Conservation (phyloP, 1,284 basidiomycete genomes). For the Gomphus bonarii region DNA sequence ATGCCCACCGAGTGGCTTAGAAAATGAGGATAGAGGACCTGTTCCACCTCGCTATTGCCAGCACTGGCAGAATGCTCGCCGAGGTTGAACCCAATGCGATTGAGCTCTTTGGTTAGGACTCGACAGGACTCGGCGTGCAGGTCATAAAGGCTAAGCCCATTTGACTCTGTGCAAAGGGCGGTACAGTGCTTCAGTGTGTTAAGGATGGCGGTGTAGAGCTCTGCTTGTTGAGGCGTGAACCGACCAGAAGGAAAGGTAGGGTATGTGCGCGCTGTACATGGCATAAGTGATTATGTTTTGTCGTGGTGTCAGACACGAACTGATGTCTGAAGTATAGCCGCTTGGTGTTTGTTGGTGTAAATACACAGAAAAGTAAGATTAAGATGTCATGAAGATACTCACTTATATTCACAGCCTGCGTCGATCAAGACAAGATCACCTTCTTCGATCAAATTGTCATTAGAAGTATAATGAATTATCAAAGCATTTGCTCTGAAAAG, state of each 20-base stretch:
- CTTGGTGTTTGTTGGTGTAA: slow-evolving; percentile 27
- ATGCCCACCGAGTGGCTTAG: slow-evolving; percentile 81
- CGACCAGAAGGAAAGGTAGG: slow-evolving; percentile 58
- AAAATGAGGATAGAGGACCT: slow-evolving; percentile 78
- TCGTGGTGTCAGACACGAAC: slow-evolving; percentile 29
- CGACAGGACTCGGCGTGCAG: slow-evolving; percentile 74
- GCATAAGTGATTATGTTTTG: slow-evolving; percentile 11
- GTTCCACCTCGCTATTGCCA: slow-evolving; percentile 49
- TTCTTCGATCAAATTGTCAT: slow-evolving; percentile 65
- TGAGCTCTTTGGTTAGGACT: slow-evolving; percentile 64
- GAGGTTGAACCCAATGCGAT: slow-evolving; percentile 64
- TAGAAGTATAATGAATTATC: slow-evolving; percentile 88
- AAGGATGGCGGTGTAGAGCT: slow-evolving; percentile 83
- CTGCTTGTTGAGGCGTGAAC: slow-evolving; percentile 75
- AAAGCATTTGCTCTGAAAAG: slow-evolving; percentile 64
- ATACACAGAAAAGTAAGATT: slow-evolving; percentile 14
- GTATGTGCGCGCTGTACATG: slow-evolving; percentile 67
- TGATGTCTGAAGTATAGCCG: slow-evolving; percentile 95
- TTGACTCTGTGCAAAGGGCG: slow-evolving; percentile 45
- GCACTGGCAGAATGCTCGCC: slow-evolving; percentile 36
- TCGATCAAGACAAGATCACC: slow-evolving; percentile 83
- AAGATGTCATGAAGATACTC: slow-evolving; percentile 19
- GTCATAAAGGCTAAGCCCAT: slow-evolving; percentile 55
- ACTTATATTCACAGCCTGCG: slow-evolving; percentile 86
- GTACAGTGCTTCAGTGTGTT: slow-evolving; percentile 65